These are phyloP conservation scores for Blastomyces silverae DNA, from an alignment of 2,329 filamentous ascomycete genomes.

Conservation along the genomic window DNA sequence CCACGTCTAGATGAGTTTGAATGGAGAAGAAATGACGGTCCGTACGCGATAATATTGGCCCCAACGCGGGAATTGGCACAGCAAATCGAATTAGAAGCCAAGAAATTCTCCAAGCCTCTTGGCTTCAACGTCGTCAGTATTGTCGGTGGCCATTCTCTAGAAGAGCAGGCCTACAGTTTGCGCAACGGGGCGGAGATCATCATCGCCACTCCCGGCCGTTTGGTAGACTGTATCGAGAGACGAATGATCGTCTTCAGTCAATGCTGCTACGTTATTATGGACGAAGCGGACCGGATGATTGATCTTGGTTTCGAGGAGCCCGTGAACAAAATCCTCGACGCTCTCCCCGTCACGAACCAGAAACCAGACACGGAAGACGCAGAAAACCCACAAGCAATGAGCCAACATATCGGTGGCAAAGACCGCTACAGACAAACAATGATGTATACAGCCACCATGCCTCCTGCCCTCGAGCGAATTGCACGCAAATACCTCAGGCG, in stretches of 20 bases:
- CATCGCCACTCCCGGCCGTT: constrained; percentile 94
- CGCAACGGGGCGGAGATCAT: constrained; percentile 94
- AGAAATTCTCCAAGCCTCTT: constrained; percentile 81
- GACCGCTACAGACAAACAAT: constrained; percentile 92
- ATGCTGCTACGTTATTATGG: constrained; percentile 98
- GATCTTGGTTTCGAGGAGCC: constrained; percentile 97
- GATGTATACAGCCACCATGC: constrained; percentile 99
- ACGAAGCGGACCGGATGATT: constrained; percentile 98
- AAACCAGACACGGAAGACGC: constrained; percentile 92
- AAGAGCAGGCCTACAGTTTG: constrained; percentile 85
- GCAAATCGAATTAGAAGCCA: constrained; percentile 91
- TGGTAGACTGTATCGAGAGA: constrained; percentile 94
- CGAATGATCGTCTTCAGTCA: constrained; percentile 87
- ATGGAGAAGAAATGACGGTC: constrained; percentile 83
- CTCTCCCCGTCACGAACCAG: constrained; percentile 83
- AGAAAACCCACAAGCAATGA: constrained; percentile 81
- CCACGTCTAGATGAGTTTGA: constrained; percentile 76
- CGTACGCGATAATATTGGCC: constrained; percentile 93
- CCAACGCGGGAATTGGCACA: constrained; percentile 96
- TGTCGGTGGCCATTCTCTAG: constrained; percentile 91
- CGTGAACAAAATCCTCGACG: constrained; percentile 94
- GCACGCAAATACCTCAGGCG: constrained; percentile 94
- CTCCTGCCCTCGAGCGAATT: constrained; percentile 81
- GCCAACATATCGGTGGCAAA: constrained; percentile 63
- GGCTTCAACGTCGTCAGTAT: constrained; percentile 95